Evolutionary conservation across 371 early-diverging fungal species (phyloP).

Genomic region (Lichtheimia ornata): DNA sequence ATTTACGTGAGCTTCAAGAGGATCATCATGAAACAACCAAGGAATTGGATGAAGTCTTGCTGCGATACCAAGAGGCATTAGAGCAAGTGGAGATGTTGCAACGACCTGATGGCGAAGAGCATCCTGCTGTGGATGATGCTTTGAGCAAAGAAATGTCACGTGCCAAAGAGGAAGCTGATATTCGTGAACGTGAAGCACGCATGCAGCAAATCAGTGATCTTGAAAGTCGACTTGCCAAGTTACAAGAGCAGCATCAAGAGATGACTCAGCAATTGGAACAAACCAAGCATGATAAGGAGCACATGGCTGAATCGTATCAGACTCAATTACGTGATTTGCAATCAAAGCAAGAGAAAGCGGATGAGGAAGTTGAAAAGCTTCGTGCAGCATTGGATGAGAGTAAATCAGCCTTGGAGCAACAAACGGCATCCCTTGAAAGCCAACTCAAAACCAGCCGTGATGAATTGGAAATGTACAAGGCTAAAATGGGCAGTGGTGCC

Average conservation of each 20-base stretch:
- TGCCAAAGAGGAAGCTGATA: constrained; percentile 32
- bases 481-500: background rate
- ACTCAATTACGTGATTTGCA: background rate
- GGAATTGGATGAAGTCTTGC: constrained; percentile 39
- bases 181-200: constrained; percentile 16
- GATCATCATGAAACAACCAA: constrained; percentile 38
- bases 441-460: too few relatives aligned
- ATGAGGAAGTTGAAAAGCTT: too few relatives aligned
- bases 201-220: constrained; percentile 19
- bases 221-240: constrained; percentile 7
- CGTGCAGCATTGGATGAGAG: too few relatives aligned
- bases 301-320: constrained; percentile 1
- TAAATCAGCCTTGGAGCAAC: too few relatives aligned
- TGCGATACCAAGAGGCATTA: constrained; percentile 38
- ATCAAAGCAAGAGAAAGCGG: background rate
- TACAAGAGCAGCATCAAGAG: background rate
- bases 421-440: too few relatives aligned
- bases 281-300: background rate
- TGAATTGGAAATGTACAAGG: too few relatives aligned
- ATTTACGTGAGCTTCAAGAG: constrained; percentile 22
- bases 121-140: constrained; percentile 7
- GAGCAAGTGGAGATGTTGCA: constrained; percentile 27
- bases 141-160: constrained; percentile 41
- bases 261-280: constrained; percentile 1
- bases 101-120: constrained; percentile 7